Conservation (phyloP, 768 basidiomycete species). For the Rossbeevera mucosa region DNA sequence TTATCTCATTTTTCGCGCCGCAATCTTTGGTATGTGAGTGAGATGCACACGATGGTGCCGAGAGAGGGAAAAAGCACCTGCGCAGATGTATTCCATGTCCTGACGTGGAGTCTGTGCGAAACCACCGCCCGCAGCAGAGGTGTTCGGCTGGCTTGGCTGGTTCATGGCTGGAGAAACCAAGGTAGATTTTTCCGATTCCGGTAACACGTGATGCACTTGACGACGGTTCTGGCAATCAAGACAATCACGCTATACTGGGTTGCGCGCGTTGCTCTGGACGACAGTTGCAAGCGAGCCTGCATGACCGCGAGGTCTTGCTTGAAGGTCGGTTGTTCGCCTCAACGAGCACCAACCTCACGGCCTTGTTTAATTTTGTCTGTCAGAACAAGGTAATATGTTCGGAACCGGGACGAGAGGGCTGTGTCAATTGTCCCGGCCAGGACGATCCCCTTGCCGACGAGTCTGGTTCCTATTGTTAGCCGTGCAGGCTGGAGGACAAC, state of each 20-base stretch:
- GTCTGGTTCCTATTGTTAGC: constrained; percentile 42
- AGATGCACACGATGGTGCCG: constrained; percentile 3
- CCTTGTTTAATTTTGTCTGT: neutral
- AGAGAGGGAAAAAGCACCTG: constrained; percentile 47
- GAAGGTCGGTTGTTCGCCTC: neutral
- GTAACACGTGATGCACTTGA: constrained; percentile 7
- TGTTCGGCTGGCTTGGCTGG: constrained; percentile 32
- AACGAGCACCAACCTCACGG: neutral
- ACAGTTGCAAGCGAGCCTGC: neutral
- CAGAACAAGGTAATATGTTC: constrained; percentile 2
- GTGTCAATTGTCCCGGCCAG: constrained; percentile 16
- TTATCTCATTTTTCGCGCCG: constrained; percentile 88
- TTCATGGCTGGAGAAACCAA: constrained; percentile 30
- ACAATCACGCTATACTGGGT: constrained; percentile 11
- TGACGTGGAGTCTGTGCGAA: constrained; percentile 40
- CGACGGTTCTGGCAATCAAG: constrained; percentile 14
- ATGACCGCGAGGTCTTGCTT: neutral
- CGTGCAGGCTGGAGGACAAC: constrained; percentile 23
- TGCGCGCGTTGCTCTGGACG: constrained; percentile 8
- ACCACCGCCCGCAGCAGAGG: constrained; percentile 30
- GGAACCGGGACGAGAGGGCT: constrained; percentile 16
- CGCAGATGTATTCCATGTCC: constrained; percentile 85
- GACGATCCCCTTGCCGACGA: constrained; percentile 61
- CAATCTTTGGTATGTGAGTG: constrained; percentile 56
- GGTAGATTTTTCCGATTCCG: neutral